These are phyloP conservation scores for Paramyrothecium sp. DNA, from an alignment of 2,329 filamentous ascomycete species.

Conservation along the genomic window DNA sequence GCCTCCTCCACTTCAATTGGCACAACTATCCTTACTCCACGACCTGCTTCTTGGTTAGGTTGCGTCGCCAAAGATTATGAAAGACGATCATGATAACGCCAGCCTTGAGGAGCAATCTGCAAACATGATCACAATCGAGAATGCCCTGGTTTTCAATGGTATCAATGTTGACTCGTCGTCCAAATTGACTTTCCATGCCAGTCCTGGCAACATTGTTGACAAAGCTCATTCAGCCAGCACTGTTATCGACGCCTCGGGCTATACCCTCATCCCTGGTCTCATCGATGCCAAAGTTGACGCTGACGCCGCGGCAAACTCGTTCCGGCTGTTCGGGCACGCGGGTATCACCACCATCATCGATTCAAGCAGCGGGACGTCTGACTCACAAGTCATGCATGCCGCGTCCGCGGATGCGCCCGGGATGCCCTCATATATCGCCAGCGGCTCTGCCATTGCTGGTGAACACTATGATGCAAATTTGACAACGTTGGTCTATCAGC, in stretches of 20 bases:
- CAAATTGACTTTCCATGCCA: background rate
- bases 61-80: background rate
- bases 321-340: constrained; percentile 4
- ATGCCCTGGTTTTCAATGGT: background rate
- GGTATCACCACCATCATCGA: constrained; percentile 12
- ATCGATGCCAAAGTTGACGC: constrained; percentile 12
- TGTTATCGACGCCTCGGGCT: constrained; percentile 31
- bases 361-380: constrained; percentile 7
- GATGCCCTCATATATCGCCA: background rate
- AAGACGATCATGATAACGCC: background rate
- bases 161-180: background rate
- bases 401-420: background rate
- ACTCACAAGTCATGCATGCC: background rate
- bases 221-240: constrained; percentile 1
- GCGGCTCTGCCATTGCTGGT: too few species aligned
- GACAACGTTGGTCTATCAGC: background rate
- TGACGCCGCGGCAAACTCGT: constrained; percentile 1
- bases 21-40: background rate
- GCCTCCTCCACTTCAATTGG: background rate
- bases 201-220: background rate
- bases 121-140: background rate
- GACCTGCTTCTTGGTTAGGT: background rate
- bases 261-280: constrained; percentile 11
- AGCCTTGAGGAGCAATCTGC: background rate
- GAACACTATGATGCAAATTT: background rate